Base-by-base conservation (phyloP, 2,329 filamentous ascomycete genomes). In the Talaromyces sp. region DNA sequence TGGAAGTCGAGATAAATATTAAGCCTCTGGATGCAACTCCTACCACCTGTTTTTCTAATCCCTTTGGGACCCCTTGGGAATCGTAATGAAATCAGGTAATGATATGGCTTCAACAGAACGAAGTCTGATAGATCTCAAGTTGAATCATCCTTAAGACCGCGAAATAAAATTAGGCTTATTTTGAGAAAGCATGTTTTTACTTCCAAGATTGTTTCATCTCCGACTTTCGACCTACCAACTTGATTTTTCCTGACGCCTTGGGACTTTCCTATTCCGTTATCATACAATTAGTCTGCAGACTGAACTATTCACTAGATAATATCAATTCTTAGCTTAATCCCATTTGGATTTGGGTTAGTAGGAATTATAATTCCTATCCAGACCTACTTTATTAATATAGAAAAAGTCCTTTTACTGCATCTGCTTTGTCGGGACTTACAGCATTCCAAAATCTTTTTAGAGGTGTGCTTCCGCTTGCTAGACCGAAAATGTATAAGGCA, bases 401-500 rank as follows among this genome's bases (percentile, higher is more conserved):
- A 79, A 65, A 79, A n/a, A n/a, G 80, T 0, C 72, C 77, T 0
- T 82, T 80, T 41, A 80, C 82, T 0, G 82, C 82, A 0, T 78
- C 75, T 61, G 83, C 83, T 0, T 81, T 84, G 45, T 85, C 84
- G 0, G 85, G 83, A 0, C 83, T 83, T 10, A 83, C 84, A 0
- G 82, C 87, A 3, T 77, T 87, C 31, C 78, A 85, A 47, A 85
- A 81, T 1, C 75, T 88, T 60, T 81, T 82, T 0, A 86, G 84
- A 0, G 86, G 86, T 8, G 76, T 86, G 0, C 82, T 90, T 0
- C 88, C 88, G 0, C 77, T 90, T 1, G 87, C 86, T n/a, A 87
- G 87, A 0, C 76, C 82, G 0, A 77, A 80, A 71, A 71, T 85
- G 82, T 84, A 83, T 65, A 62, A 71, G 0, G 70, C 72, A 0